phyloP scores from a whole-genome alignment of 2,329 filamentous ascomycete genomes.

The Sporothrix euskadiensis region DNA sequence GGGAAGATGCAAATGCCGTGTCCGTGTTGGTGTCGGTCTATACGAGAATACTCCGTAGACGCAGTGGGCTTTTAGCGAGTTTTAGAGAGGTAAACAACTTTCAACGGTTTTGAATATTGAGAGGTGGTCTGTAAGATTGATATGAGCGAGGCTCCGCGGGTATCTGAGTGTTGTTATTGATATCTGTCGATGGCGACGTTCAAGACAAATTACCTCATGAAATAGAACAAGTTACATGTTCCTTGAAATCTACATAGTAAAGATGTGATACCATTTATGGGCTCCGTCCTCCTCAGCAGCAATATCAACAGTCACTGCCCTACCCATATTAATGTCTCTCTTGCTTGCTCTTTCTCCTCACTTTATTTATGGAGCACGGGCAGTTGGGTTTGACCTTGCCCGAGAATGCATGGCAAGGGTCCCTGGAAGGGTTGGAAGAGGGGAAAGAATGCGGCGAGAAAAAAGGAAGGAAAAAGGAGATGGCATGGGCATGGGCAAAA shows the following conservation, averaged over 20 bases:
- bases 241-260: no score
- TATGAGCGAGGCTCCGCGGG: not conserved
- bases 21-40: not conserved
- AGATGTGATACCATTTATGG: no score
- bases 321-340: slow-evolving; percentile 11
- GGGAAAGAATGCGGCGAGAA: not conserved
- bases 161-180: not conserved
- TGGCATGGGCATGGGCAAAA: not conserved
- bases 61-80: not conserved
- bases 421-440: not conserved
- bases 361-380: slow-evolving; percentile 16
- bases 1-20: not conserved
- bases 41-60: not conserved
- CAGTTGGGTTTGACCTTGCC: slow-evolving; percentile 13
- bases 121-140: not conserved
- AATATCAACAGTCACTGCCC: not conserved
- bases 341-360: not conserved
- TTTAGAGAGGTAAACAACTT: not conserved
- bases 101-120: not conserved
- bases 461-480: not conserved
- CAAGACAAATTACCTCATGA: not conserved
- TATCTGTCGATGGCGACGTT: not conserved
- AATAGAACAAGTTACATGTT: not conserved
- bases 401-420: slow-evolving; percentile 14
- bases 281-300: no score